Base-by-base conservation (phyloP, 495 filamentous ascomycete genomes). In the Podospora sp. region DNA sequence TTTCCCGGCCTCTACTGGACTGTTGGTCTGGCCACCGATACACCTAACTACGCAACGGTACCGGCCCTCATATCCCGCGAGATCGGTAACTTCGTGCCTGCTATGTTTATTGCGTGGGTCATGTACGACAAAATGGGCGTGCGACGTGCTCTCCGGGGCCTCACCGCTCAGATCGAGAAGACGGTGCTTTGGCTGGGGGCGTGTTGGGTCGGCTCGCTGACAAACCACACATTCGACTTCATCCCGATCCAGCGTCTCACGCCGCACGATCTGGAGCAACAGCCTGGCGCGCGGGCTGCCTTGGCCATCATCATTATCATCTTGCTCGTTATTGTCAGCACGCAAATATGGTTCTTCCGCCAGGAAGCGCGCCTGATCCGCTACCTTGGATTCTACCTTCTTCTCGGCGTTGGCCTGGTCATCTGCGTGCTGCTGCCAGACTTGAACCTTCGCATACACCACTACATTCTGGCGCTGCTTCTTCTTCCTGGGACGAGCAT, bases 401-500 rank as follows among this genome's bases (percentile, higher is more conserved):
- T 85, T 11, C 81, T 91, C 27, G 83, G 89, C 60, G 72, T 79
- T 0, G 77, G 80, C 0, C 83, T 92, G 20, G 60, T 91, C 55
- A 77, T 92, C 64, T 83, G 91, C 51, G 81, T 93, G 0, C 83
- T 87, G 0, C 78, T 97, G 12, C 93, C 95, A 0, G 86, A 86
- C n/a, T 88, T 96, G n/a, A 90, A 86, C 57, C 85, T 99, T 58
- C 86, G 95, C 12, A 93, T 98, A 65, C 96, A 98, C 72, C 95
- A 99, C 75, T 98, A 99, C 70, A 90, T 98, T 71, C 84, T 99
- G 8, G 93, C 91, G 20, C 80, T 97, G 3, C 72, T 87, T 0
- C 84, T 99, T 0, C 85, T 97, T 18, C 93, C 92, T 0, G 94
- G 93, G 0, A 97, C 94, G 0, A 88, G 89, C 50, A 85, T 97